Evolutionary conservation across 106 monocot species (phyloP), one percentile per base, ranked within the genome.

Genomic region (Dendrobium nobile): DNA sequence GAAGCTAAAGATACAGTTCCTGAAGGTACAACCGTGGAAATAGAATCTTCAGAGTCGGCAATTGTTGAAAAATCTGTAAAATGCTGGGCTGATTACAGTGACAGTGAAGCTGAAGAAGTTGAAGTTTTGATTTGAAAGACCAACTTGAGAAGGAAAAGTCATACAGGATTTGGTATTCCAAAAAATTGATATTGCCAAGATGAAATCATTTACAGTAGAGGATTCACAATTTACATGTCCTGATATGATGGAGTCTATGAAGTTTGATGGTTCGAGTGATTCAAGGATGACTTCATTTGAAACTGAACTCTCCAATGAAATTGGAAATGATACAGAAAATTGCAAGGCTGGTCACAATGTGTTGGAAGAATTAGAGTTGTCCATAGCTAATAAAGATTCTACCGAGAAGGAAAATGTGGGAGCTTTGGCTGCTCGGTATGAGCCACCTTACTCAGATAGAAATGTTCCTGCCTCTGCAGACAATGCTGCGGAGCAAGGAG

Each of bases 81-180:
- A 73, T 82, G 82, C 75, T 92, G 94, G 91, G 86, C 84, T 75
- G 94, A 86, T 83, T 88, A 92, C 75, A 92, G 87, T 82, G 92
- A 90, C 75, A 80, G 84, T 48, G 95, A 92, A 85, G 80, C 84
- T 73, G 89, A 95, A 44, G 67, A 75, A 74, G 83, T 92, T 84
- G 90, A 84, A 42, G 88, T 84, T 73, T 56, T 61, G 65, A 85
- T 72, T 65, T 90, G n/a, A 44, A 74, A 20, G 74, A 20, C 44
- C 37, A 72, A 22, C 37, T 51, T 10, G 51, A 51, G 51, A 51
- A 51, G 51, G 51, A 51, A 51, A 10, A 51, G 51, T 64, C 64
- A 22, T 20, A 22, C 26, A 64, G 22, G 64, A 64, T 64, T 64
- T 64, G 64, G n/a, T 26, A 64, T 64, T 64, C 64, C 26, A 26